phyloP scores from a whole-genome alignment of 2,329 filamentous ascomycete species.

The Chrysoporthe deuterocubensis region DNA sequence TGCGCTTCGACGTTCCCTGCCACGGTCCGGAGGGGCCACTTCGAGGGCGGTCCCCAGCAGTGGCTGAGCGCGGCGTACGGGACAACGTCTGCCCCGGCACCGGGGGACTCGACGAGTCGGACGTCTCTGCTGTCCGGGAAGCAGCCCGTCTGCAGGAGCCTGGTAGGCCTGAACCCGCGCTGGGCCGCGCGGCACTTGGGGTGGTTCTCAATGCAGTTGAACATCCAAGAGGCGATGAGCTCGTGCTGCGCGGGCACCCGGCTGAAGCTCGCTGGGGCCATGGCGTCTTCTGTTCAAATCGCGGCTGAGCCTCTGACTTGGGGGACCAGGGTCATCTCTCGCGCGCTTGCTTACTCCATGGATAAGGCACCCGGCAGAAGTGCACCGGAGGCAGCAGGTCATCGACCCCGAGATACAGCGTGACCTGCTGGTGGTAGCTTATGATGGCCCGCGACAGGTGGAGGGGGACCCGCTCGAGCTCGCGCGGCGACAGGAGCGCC shows the following conservation, averaged over 20 bases:
- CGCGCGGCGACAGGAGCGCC: background rate
- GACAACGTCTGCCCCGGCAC: background rate
- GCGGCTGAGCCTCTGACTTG: background rate
- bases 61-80: conserved; percentile 22
- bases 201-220: conserved; percentile 3
- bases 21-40: conserved; percentile 16
- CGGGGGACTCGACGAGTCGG: background rate
- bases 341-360: background rate
- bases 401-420: background rate
- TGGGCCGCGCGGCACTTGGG: conserved; percentile 1
- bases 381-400: background rate
- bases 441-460: background rate
- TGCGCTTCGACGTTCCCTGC: background rate
- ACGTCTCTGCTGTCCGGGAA: conserved; percentile 6
- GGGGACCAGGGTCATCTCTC: background rate
- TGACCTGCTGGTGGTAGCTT: background rate
- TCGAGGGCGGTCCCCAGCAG: conserved; percentile 22
- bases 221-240: conserved; percentile 1
- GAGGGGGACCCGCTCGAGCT: background rate
- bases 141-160: conserved; percentile 5
- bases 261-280: background rate
- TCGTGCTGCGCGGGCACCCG: background rate
- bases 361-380: background rate
- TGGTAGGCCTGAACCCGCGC: conserved; percentile 7
- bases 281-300: background rate